phyloP scores from a whole-genome alignment of 2,329 filamentous ascomycete species.

The Akanthomyces muscarius region DNA sequence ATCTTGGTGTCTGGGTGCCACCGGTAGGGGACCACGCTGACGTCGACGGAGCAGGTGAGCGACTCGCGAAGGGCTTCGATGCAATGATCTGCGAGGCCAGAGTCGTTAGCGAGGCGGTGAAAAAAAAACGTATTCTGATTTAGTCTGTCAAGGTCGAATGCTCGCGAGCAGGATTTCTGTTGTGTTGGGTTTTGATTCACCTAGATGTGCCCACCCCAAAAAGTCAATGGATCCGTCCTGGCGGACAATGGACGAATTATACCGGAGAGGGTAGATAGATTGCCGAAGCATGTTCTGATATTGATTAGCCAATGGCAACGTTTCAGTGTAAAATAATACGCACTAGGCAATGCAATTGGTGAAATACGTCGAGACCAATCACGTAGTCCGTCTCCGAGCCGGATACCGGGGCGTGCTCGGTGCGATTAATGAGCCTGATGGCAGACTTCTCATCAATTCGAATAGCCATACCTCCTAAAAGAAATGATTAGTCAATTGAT shows the following conservation, averaged over 20 bases:
- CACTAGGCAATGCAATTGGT: slow-evolving; percentile 18
- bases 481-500: not conserved
- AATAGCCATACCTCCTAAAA: slow-evolving; percentile 7
- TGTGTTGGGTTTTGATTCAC: not conserved
- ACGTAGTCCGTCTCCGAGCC: slow-evolving; percentile 16
- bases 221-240: slow-evolving; percentile 15
- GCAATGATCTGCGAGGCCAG: slow-evolving; percentile 12
- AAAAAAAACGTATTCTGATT: too few relatives aligned
- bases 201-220: slow-evolving; percentile 14
- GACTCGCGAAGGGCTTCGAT: slow-evolving; percentile 17
- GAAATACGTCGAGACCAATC: slow-evolving; percentile 17
- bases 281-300: slow-evolving; percentile 16
- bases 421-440: not conserved
- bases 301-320: not conserved
- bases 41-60: slow-evolving; percentile 17
- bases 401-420: not conserved
- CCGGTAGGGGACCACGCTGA: slow-evolving; percentile 12
- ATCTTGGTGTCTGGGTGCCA: slow-evolving; percentile 6
- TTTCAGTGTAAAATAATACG: not conserved
- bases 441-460: slow-evolving; percentile 5
- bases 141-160: too few relatives aligned
- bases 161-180: too few relatives aligned
- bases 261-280: slow-evolving; percentile 9
- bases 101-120: too few relatives aligned
- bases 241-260: slow-evolving; percentile 17